Conservation (phyloP, 2,329 filamentous ascomycete species). For the Diaporthe caulivora region DNA sequence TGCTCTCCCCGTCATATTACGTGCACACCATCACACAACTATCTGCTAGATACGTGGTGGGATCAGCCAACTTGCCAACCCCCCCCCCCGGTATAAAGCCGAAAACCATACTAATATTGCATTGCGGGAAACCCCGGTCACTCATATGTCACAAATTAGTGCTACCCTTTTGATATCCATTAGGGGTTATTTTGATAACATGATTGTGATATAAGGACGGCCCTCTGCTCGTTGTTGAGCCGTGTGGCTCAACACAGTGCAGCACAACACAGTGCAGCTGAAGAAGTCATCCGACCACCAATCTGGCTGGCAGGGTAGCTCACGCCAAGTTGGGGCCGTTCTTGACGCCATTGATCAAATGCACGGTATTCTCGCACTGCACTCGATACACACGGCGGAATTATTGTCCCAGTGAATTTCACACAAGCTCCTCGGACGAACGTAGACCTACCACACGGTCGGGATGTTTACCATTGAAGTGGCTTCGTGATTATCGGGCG, state of each 20-base stretch:
- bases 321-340: background rate
- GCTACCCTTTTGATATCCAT: no score
- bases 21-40: background rate
- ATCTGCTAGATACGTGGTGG: background rate
- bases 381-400: background rate
- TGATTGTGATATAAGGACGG: background rate
- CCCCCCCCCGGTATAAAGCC: background rate
- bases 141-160: no score
- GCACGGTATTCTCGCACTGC: background rate
- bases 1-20: background rate
- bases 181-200: no score
- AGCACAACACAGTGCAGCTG: slow-evolving; percentile 6
- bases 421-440: background rate
- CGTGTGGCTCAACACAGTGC: background rate
- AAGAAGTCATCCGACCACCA: background rate
- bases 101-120: background rate
- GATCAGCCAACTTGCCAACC: no score
- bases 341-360: no score
- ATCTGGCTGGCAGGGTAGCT: background rate
- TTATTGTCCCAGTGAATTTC: no score
- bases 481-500: slow-evolving; percentile 10
- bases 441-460: background rate
- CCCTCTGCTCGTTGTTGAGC: background rate
- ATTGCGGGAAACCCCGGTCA: no score
- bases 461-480: background rate